These are phyloP conservation scores for Apium graveolens DNA, from an alignment of 129 eudicot genomes.

Conservation along the genomic window DNA sequence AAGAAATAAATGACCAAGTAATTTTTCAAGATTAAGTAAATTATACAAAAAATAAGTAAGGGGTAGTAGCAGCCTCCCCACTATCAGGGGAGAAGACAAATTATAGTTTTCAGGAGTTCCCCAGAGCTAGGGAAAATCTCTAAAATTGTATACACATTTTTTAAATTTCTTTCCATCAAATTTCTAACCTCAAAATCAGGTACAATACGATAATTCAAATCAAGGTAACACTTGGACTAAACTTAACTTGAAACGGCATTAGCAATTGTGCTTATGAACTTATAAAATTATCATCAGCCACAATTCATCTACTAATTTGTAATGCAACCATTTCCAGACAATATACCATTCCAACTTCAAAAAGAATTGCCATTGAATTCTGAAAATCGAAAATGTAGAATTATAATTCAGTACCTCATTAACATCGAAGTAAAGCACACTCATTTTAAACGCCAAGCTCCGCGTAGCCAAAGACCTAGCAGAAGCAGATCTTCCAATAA, in stretches of 20 bases:
- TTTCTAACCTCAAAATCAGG: not conserved
- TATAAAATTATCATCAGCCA: no score
- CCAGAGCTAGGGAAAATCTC: not conserved
- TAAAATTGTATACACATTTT: not conserved
- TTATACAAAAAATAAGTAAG: no score
- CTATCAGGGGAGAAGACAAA: not conserved
- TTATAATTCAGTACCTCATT: conserved; percentile 39
- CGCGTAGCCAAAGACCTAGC: conserved; percentile 82
- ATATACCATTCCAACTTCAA: not conserved
- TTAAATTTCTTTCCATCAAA: not conserved
- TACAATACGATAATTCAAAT: not conserved
- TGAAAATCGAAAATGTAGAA: not conserved
- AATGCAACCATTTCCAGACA: not conserved
- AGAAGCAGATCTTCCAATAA: conserved; percentile 82
- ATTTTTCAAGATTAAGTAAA: not conserved
- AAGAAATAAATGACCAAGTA: not conserved
- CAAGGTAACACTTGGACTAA: no score
- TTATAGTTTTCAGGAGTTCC: not conserved
- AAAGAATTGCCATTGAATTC: not conserved
- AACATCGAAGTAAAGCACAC: conserved; percentile 86
- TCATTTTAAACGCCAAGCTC: conserved; percentile 91
- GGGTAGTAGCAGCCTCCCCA: not conserved
- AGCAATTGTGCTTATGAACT: not conserved
- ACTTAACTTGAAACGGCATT: not conserved
- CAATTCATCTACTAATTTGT: no score